Percentiles rank a stretch among this genome's conserved stretches.
These are phyloP conservation scores for Calonectria hawksworthii DNA, from an alignment of 2,329 filamentous ascomycete species.

Conservation along the genomic window DNA sequence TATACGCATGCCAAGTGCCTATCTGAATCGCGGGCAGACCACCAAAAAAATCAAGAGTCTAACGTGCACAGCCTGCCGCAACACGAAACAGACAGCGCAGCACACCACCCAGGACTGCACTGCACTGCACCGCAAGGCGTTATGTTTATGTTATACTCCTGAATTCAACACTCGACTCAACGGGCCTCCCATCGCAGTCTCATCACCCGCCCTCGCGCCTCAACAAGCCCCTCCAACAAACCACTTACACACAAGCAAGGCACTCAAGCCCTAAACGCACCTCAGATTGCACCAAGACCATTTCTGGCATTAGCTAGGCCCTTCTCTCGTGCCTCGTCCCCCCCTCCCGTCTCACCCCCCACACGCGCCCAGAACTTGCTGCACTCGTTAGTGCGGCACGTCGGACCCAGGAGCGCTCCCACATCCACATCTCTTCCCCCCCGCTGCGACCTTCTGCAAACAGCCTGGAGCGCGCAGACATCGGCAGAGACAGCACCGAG, in stretches of 20 bases:
- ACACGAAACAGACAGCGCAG: constrained; percentile 23
- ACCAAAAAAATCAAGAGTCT: neutral
- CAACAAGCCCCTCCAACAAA: constrained; percentile 21
- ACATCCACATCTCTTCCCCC: constrained; percentile 8
- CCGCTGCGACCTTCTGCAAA: constrained; percentile 24
- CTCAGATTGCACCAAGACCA: constrained; percentile 15
- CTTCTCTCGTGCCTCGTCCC: constrained; percentile 5
- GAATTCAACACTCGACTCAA: constrained; percentile 15
- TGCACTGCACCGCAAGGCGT: neutral
- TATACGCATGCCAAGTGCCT: constrained; percentile 37
- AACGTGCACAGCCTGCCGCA: constrained; percentile 24
- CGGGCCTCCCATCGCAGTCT: constrained; percentile 2
- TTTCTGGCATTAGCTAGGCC: constrained; percentile 17
- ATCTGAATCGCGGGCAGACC: neutral
- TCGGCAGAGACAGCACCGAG: constrained; percentile 28
- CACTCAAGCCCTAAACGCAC: constrained; percentile 23
- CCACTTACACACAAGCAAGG: constrained; percentile 21
- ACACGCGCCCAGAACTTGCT: constrained; percentile 13
- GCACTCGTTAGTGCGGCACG: constrained; percentile 25
- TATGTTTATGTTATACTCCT: neutral
- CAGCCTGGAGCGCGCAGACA: constrained; percentile 17
- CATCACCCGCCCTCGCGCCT: constrained; percentile 18
- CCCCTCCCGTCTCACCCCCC: constrained; percentile 14
- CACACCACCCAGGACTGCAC: neutral
- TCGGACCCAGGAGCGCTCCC: constrained; percentile 21